Percentiles rank a stretch among this genome's conserved stretches.
These are phyloP conservation scores for Hymenoscyphus linearis DNA, from an alignment of 2,329 filamentous ascomycete genomes.

Conservation along the genomic window DNA sequence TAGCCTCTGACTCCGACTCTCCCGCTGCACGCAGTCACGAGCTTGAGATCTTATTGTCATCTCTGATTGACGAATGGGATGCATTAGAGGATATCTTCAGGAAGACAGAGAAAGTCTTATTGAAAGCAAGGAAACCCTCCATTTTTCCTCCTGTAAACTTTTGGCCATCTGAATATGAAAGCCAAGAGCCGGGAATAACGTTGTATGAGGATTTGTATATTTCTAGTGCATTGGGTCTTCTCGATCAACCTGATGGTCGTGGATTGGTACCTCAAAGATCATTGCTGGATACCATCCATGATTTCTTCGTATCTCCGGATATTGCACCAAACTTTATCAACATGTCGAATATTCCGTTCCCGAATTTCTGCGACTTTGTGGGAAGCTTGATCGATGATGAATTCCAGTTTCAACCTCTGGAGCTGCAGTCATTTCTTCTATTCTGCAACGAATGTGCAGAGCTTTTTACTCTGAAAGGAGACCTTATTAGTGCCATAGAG, in stretches of 20 bases:
- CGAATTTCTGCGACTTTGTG: background rate
- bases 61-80: background rate
- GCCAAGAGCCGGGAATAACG: background rate
- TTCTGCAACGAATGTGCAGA: background rate
- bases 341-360: background rate
- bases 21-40: background rate
- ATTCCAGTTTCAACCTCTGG: background rate
- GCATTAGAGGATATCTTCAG: background rate
- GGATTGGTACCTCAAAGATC: background rate
- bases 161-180: background rate
- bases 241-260: background rate
- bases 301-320: conserved; percentile 7
- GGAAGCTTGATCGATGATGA: background rate
- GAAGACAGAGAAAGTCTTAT: background rate
- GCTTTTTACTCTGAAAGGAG: conserved; percentile 1
- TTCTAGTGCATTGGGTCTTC: background rate
- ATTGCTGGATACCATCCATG: background rate
- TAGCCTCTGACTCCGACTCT: background rate
- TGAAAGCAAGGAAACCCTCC: background rate
- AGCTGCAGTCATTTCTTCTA: conserved; percentile 6
- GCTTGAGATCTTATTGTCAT: background rate
- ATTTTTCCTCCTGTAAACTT: background rate
- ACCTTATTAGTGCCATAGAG: background rate
- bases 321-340: conserved; percentile 6
- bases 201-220: background rate